Conservation (phyloP, 2,329 filamentous ascomycete genomes). For the Verticillium nubilum region DNA sequence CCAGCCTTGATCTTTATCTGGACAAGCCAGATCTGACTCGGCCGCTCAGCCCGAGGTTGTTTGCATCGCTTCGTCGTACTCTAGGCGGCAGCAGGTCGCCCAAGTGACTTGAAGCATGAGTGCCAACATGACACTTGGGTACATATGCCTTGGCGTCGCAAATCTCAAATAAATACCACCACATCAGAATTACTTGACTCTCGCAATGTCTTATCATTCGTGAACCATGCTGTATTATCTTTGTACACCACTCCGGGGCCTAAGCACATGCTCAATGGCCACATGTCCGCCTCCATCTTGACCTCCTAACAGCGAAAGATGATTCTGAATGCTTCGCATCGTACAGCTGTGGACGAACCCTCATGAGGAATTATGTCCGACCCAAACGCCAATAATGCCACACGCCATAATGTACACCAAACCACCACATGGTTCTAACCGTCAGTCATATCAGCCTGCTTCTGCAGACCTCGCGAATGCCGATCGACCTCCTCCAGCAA, state of each 20-base stretch:
- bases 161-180: not conserved
- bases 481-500: conserved; percentile 85
- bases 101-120: not conserved
- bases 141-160: not conserved
- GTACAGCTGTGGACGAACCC: not conserved
- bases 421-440: conserved; percentile 10
- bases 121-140: not conserved
- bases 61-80: not conserved
- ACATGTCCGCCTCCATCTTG: not conserved
- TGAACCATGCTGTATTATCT: not conserved
- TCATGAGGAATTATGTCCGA: not conserved
- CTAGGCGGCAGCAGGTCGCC: not conserved
- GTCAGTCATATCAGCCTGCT: conserved; percentile 71
- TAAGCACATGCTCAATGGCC: not conserved
- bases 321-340: not conserved
- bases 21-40: not conserved
- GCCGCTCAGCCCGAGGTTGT: not conserved
- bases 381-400: conserved; percentile 1
- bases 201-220: not conserved
- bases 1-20: not conserved
- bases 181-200: not conserved
- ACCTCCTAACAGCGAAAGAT: not conserved
- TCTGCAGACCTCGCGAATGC: conserved; percentile 76
- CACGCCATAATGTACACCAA: conserved; percentile 2
- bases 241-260: not conserved